phyloP scores from a whole-genome alignment of 257 asterid species.

The Gentiana dahurica region DNA sequence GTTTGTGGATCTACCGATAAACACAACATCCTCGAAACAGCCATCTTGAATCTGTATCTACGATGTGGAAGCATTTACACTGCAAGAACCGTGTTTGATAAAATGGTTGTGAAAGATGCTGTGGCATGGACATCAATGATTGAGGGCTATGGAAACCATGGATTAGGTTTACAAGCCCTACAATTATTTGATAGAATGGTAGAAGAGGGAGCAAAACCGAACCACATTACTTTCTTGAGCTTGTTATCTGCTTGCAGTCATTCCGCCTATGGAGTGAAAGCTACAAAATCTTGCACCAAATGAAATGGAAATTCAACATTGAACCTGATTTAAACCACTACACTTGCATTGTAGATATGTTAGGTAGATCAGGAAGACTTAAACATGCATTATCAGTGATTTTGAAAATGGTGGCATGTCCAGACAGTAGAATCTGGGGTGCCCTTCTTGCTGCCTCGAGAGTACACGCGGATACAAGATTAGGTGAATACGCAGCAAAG shows the following conservation, averaged over 20 bases:
- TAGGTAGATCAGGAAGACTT: conserved; percentile 34
- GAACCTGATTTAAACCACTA: conserved; percentile 38
- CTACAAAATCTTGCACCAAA: conserved; percentile 17
- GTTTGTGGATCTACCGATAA: conserved; percentile 5
- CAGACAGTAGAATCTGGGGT: conserved; percentile 39
- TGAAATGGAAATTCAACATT: conserved; percentile 23
- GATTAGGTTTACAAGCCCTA: conserved; percentile 31
- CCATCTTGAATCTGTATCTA: conserved; percentile 35
- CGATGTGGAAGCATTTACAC: conserved; percentile 34
- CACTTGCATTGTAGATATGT: conserved; percentile 40
- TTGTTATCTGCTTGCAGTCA: conserved; percentile 46
- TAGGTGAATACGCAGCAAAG: conserved; percentile 23
- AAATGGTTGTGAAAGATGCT: conserved; percentile 26
- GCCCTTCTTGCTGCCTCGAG: conserved; percentile 38
- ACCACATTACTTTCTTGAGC: conserved; percentile 30
- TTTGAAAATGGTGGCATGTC: conserved; percentile 20
- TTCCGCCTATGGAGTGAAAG: conserved; percentile 28
- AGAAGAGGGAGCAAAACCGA: conserved; percentile 30
- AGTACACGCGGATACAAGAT: conserved; percentile 16
- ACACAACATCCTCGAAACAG: conserved; percentile 21
- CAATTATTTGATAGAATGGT: conserved; percentile 25
- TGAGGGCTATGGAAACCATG: conserved; percentile 41
- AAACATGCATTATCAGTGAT: conserved; percentile 33
- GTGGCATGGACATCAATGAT: conserved; percentile 47
- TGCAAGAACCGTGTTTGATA: conserved; percentile 28